Percentiles rank a stretch among this genome's conserved stretches.
Conservation (phyloP, 169 alveolate genomes). For the Plasmodium vinckei region DNA sequence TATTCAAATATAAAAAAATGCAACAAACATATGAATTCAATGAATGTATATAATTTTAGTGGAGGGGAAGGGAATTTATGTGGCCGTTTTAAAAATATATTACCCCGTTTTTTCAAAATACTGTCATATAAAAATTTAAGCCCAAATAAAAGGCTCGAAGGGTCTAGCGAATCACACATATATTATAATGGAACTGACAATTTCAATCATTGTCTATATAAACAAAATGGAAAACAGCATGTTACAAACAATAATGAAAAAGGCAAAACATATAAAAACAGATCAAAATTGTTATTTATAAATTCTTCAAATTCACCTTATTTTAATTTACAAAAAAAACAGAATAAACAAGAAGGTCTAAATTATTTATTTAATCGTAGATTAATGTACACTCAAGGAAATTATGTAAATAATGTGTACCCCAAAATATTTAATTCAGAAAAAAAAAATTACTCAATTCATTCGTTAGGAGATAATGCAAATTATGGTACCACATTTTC, state of each 20-base stretch:
- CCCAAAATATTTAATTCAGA: no score
- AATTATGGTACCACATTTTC: no score
- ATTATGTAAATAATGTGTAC: no score
- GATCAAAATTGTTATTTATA: conserved; percentile 25
- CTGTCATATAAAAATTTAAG: not conserved
- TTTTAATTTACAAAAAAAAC: conserved; percentile 4
- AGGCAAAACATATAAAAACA: not conserved
- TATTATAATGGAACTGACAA: no score
- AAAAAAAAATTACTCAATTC: no score
- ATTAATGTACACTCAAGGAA: no score
- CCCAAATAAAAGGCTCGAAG: no score
- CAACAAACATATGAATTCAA: conserved; percentile 3
- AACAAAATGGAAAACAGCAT: not conserved
- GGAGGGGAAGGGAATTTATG: conserved; percentile 6
- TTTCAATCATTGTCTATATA: no score
- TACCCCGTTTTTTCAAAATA: conserved; percentile 8
- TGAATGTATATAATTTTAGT: conserved; percentile 10
- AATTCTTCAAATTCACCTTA: conserved; percentile 6
- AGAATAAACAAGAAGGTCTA: not conserved
- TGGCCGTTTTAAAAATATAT: conserved; percentile 1
- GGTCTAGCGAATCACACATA: no score
- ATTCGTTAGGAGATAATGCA: no score
- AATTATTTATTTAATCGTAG: no score
- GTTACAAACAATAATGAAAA: not conserved
- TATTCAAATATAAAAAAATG: conserved; percentile 13